These are phyloP conservation scores for Hortaea sp. DNA, from an alignment of 2,329 filamentous ascomycete species.

Conservation along the genomic window DNA sequence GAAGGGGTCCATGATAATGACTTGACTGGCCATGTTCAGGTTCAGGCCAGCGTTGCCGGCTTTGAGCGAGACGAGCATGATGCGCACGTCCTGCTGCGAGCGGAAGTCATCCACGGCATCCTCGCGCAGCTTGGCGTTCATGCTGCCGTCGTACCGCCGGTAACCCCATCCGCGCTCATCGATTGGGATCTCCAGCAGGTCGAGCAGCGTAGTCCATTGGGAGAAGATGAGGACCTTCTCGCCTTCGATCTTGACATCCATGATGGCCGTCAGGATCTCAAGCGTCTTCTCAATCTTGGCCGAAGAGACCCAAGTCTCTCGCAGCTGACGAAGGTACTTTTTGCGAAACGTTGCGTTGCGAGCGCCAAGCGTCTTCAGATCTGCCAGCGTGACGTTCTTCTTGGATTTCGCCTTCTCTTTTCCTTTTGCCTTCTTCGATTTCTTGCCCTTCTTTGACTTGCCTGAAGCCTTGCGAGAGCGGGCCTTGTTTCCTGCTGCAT, in stretches of 20 bases:
- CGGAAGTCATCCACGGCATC: slow-evolving; percentile 59
- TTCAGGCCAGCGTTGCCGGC: slow-evolving; percentile 82
- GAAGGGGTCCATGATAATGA: slow-evolving; percentile 86
- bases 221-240: slow-evolving; percentile 78
- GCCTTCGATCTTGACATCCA: slow-evolving; percentile 35
- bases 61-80: slow-evolving; percentile 71
- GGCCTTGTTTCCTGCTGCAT: slow-evolving; percentile 53
- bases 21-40: slow-evolving; percentile 68
- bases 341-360: slow-evolving; percentile 52
- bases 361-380: slow-evolving; percentile 57
- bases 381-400: slow-evolving; percentile 43
- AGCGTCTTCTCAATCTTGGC: slow-evolving; percentile 64
- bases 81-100: slow-evolving; percentile 45
- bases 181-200: slow-evolving; percentile 66
- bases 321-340: slow-evolving; percentile 59
- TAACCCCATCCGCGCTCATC: slow-evolving; percentile 47
- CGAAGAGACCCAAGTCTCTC: slow-evolving; percentile 60
- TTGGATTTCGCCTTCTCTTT: slow-evolving; percentile 34
- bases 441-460: slow-evolving; percentile 14
- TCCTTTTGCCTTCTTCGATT: slow-evolving; percentile 30
- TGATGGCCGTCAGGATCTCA: slow-evolving; percentile 49
- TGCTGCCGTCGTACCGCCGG: slow-evolving; percentile 66
- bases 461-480: slow-evolving; percentile 7
- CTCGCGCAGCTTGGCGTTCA: slow-evolving; percentile 57
- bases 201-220: slow-evolving; percentile 69